Evolutionary conservation across 371 early-diverging fungal species (phyloP), one percentile per base, ranked within the genome.

Genomic region (Saksenaea oblongispora): DNA sequence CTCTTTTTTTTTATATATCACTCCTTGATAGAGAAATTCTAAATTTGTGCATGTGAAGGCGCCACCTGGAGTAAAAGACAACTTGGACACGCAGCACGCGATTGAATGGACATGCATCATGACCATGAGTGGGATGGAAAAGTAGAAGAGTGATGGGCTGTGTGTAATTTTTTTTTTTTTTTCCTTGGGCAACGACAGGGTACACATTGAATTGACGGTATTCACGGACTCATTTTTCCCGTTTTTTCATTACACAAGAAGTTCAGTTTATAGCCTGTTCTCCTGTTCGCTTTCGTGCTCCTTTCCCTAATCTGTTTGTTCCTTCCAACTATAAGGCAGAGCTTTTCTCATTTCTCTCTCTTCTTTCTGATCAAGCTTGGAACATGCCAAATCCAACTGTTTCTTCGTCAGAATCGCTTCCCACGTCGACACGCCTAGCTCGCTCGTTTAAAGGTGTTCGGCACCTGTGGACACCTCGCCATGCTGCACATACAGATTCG

Each of bases 21-120:
- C 51, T 47, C 51, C 51, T 47, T 47, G 51, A n/a, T 47, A 22
- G 10, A 17, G 24, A 31, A 22, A 47, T 47, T 10, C 22, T 47
- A 47, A 47, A 47, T 47, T 47, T 47, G 51, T 47, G 51, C 51
- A 47, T 47, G 51, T 47, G 51, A 47, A 39, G 51, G 51, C 51
- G 51, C 51, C 51, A 47, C 51, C 24, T 47, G 17, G 51, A 47
- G 22, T 11, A 31, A 11, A 47, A 47, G 51, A 24, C 24, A 47
- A 47, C 51, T 39, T 47, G 51, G 51, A 47, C 51, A 47, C 22
- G 10, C 10, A 22, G 51, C 51, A 47, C 51, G 51, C 51, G 51
- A 47, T 47, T 11, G 17, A 9, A 18, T n/a, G 22, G 22, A 22
- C 22, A 47, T 7, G 8, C n/a, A 44, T 22, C 22, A 47, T 47